Evolutionary conservation across 345 rosid species (phyloP), one percentile per base, ranked within the genome.

Genomic region (Salix viminalis): DNA sequence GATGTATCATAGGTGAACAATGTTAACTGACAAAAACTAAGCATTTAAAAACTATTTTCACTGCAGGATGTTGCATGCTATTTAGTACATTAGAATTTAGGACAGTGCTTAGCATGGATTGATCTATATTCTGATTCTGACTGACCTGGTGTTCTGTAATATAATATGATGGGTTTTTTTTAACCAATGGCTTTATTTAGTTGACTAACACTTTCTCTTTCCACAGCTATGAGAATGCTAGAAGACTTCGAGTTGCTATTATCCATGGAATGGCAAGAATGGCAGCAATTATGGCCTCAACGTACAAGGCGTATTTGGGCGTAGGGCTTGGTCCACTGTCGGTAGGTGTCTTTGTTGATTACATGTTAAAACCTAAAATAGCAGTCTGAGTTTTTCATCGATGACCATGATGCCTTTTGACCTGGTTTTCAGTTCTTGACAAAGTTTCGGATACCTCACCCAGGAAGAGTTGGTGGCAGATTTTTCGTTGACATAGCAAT

Each of bases 251-350:
- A 82, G 99, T 92, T 23, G 93, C 96, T 37, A 66, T 90, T 70
- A 89, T 96, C 79, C 98, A 96, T 82, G 87, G 90, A 42, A 86
- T 96, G 97, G 96, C 99, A 70, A 93, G 99, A 81, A 84, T 86
- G 91, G 97, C 98, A 65, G 97, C 99, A 70, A 87, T 91, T 9
- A 96, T 96, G 99, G 98, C 96, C 73, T 93, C 98, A 7, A 90
- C 97, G 73, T 96, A 93, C 83, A 93, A 91, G 86, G 91, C 92
- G n/a, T 93, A 92, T 87, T 77, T 96, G 79, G 99, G 97, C 54
- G 96, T 96, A 78, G 98, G 99, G 69, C 97, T 96, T 69, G 98
- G 99, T 76, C 98, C 97, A 42, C 80, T 93, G 19, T 90, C 94
- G 83, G 98, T 92, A 83, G 50, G 94, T 74, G 23, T 71, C 62